These are phyloP conservation scores for Hymenoscyphus repandus DNA, from an alignment of 2,329 filamentous ascomycete genomes.

Conservation along the genomic window DNA sequence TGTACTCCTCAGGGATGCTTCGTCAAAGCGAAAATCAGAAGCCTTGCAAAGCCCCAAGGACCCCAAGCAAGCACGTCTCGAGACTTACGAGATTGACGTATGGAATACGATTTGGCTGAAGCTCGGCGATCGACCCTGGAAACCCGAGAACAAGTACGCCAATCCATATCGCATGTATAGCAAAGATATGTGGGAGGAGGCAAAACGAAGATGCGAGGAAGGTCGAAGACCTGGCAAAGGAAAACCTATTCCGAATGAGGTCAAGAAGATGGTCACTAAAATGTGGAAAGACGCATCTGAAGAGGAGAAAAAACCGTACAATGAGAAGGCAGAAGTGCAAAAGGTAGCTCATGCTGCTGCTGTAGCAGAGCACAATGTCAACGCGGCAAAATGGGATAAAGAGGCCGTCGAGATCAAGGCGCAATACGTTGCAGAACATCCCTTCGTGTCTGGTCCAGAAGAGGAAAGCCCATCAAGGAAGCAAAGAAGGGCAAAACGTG, in stretches of 20 bases:
- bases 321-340: slow-evolving; percentile 66
- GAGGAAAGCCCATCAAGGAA: slow-evolving; percentile 29
- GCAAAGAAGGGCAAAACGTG: slow-evolving; percentile 31
- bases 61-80: slow-evolving; percentile 46
- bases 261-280: slow-evolving; percentile 77
- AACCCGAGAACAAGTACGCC: slow-evolving; percentile 66
- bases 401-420: slow-evolving; percentile 51
- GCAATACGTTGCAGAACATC: slow-evolving; percentile 49
- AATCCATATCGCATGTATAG: slow-evolving; percentile 91
- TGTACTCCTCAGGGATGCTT: slow-evolving; percentile 56
- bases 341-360: slow-evolving; percentile 59
- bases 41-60: slow-evolving; percentile 37
- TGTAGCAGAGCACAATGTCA: slow-evolving; percentile 53
- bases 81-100: slow-evolving; percentile 51
- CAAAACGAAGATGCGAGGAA: slow-evolving; percentile 56
- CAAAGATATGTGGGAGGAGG: slow-evolving; percentile 66
- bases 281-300: slow-evolving; percentile 80
- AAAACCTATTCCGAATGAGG: slow-evolving; percentile 69
- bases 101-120: slow-evolving; percentile 46
- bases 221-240: slow-evolving; percentile 59
- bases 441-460: slow-evolving; percentile 35
- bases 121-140: slow-evolving; percentile 70
- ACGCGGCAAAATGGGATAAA: slow-evolving; percentile 67
- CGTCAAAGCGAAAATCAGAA: slow-evolving; percentile 50
- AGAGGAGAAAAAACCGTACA: slow-evolving; percentile 70